These are phyloP conservation scores for Lodderomyces pseudojiufengensis DNA, from an alignment of 1,139 yeast species.

Conservation along the genomic window DNA sequence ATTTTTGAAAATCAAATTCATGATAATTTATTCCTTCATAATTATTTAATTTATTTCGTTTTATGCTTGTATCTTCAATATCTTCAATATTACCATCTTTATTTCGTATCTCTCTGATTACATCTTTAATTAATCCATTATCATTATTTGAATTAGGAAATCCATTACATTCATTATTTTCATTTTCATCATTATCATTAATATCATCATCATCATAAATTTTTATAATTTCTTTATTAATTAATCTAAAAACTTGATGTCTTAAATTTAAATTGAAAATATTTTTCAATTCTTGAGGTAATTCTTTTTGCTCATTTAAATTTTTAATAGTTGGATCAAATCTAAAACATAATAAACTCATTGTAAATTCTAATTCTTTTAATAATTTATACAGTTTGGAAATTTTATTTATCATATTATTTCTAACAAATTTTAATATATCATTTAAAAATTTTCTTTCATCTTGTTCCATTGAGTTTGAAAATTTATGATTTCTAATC, in stretches of 20 bases:
- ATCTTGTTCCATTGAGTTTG: constrained; percentile 19
- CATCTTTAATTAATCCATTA: constrained; percentile 14
- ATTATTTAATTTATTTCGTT: no score
- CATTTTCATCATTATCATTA: constrained; percentile 12
- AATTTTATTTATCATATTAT: constrained; percentile 57
- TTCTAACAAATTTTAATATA: constrained; percentile 59
- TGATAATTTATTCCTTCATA: constrained; percentile 1
- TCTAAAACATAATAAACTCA: constrained; percentile 62
- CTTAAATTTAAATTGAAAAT: constrained; percentile 54
- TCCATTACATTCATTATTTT: constrained; percentile 11
- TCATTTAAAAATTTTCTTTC: constrained; percentile 52
- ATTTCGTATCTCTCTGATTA: constrained; percentile 4
- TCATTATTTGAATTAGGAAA: constrained; percentile 10
- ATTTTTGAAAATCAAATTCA: constrained; percentile 1
- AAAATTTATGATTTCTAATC: constrained; percentile 49
- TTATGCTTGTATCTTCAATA: neutral
- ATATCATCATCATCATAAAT: constrained; percentile 17
- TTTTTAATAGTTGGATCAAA: constrained; percentile 35
- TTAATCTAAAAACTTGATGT: constrained; percentile 54
- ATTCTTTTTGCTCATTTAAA: constrained; percentile 35
- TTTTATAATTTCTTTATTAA: constrained; percentile 48
- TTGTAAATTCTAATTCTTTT: constrained; percentile 64
- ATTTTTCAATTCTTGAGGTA: constrained; percentile 51
- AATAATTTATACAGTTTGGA: constrained; percentile 47
- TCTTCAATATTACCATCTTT: neutral